These are phyloP conservation scores for Pseudogymnoascus sp. DNA, from an alignment of 2,329 filamentous ascomycete genomes.

Conservation along the genomic window DNA sequence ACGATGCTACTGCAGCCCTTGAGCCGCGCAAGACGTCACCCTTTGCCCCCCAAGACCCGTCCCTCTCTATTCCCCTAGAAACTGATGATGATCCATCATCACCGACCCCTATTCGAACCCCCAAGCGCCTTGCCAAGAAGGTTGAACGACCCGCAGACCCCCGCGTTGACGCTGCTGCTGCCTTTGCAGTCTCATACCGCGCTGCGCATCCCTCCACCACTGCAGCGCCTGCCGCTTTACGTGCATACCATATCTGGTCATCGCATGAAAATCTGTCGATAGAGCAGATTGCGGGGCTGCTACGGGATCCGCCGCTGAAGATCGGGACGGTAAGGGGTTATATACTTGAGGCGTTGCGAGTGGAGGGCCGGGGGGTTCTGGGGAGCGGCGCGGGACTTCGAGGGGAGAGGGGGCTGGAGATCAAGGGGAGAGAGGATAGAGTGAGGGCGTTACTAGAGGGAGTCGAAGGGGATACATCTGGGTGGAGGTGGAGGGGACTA, in stretches of 20 bases:
- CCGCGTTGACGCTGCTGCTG: conserved; percentile 21
- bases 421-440: conserved; percentile 43
- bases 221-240: conserved; percentile 32
- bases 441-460: conserved; percentile 39
- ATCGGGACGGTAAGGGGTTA: conserved; percentile 49
- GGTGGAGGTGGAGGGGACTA: not conserved
- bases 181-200: conserved; percentile 19
- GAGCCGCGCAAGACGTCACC: conserved; percentile 4
- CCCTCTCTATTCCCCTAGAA: conserved; percentile 21
- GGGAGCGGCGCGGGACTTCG: conserved; percentile 7
- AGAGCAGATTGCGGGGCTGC: conserved; percentile 42
- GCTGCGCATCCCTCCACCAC: conserved; percentile 11
- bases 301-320: conserved; percentile 55
- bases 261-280: conserved; percentile 42
- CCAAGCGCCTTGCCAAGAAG: conserved; percentile 10
- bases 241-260: conserved; percentile 60
- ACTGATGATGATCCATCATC: conserved; percentile 12
- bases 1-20: conserved; percentile 14
- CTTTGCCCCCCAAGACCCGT: conserved; percentile 18
- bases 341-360: conserved; percentile 47
- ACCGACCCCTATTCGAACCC: not conserved
- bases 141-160: conserved; percentile 6
- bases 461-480: not conserved
- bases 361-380: conserved; percentile 31
- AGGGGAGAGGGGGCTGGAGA: conserved; percentile 13